phyloP scores from a whole-genome alignment of 2,329 filamentous ascomycete species.

The Pleoardoris graminearum region DNA sequence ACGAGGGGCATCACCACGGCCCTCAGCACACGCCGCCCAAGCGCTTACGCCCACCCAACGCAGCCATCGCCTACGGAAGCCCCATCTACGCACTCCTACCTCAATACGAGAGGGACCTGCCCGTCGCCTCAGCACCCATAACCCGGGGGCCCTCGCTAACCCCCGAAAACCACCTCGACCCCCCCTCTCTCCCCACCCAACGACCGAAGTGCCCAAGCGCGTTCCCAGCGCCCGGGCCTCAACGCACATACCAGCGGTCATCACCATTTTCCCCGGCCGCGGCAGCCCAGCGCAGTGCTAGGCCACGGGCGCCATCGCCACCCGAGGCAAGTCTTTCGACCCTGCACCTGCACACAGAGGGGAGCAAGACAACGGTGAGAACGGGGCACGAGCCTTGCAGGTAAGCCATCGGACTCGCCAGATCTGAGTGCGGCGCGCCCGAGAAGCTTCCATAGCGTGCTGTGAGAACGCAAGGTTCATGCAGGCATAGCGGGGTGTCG shows the following conservation, averaged over 20 bases:
- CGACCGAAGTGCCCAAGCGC: slow-evolving; percentile 5
- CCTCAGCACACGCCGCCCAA: neutral
- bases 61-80: neutral
- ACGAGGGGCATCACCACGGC: slow-evolving; percentile 7
- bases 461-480: slow-evolving; percentile 18
- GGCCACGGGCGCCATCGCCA: neutral
- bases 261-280: neutral
- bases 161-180: neutral
- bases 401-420: slow-evolving; percentile 3
- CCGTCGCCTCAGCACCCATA: neutral
- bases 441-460: slow-evolving; percentile 7
- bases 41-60: neutral
- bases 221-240: neutral
- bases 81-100: neutral
- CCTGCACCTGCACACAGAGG: neutral
- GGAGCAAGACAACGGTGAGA: neutral
- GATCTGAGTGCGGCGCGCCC: slow-evolving; percentile 3
- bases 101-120: neutral
- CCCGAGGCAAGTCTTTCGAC: neutral
- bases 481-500: slow-evolving; percentile 16
- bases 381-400: neutral
- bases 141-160: slow-evolving; percentile 1
- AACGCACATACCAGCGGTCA: neutral
- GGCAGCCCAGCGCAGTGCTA: neutral
- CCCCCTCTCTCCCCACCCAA: neutral